Evolutionary conservation across 2,329 filamentous ascomycete species (phyloP).

Genomic region (Neopestalotiopsis rosae): DNA sequence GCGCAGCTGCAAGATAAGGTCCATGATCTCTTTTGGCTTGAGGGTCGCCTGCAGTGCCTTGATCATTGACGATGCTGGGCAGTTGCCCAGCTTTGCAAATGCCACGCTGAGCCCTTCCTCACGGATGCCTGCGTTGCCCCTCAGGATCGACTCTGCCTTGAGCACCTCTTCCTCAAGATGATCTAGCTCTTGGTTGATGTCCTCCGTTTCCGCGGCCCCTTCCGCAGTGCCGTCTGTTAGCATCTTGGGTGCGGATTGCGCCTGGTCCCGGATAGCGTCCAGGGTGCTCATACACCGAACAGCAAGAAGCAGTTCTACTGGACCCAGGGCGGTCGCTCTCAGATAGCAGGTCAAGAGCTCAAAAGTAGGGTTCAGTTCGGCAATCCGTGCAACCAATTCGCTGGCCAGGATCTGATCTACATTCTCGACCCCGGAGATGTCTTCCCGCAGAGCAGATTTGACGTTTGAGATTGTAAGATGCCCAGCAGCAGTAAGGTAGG

Average conservation of each 20-base stretch:
- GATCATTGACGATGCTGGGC: conserved; percentile 65
- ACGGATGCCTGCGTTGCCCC: conserved; percentile 66
- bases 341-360: conserved; percentile 70
- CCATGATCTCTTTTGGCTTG: conserved; percentile 70
- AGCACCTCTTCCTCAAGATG: conserved; percentile 69
- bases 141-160: conserved; percentile 70
- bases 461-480: conserved; percentile 65
- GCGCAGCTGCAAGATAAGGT: conserved; percentile 74
- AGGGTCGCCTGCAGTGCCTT: conserved; percentile 68
- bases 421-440: conserved; percentile 48
- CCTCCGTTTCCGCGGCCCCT: conserved; percentile 36
- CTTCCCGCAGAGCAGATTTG: conserved; percentile 60
- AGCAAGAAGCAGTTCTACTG: conserved; percentile 69
- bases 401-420: conserved; percentile 57
- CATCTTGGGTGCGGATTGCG: conserved; percentile 37
- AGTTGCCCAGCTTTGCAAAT: conserved; percentile 71
- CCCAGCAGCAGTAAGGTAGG: conserved; percentile 65
- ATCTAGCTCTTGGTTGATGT: conserved; percentile 61
- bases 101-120: conserved; percentile 70
- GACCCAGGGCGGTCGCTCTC: conserved; percentile 67
- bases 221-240: conserved; percentile 34
- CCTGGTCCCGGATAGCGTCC: conserved; percentile 57
- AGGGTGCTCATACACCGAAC: conserved; percentile 72
- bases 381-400: conserved; percentile 66
- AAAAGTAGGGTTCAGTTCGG: conserved; percentile 71